Evolutionary conservation across 2,329 filamentous ascomycete genomes (phyloP).

Genomic region (Ascomycota sp.): DNA sequence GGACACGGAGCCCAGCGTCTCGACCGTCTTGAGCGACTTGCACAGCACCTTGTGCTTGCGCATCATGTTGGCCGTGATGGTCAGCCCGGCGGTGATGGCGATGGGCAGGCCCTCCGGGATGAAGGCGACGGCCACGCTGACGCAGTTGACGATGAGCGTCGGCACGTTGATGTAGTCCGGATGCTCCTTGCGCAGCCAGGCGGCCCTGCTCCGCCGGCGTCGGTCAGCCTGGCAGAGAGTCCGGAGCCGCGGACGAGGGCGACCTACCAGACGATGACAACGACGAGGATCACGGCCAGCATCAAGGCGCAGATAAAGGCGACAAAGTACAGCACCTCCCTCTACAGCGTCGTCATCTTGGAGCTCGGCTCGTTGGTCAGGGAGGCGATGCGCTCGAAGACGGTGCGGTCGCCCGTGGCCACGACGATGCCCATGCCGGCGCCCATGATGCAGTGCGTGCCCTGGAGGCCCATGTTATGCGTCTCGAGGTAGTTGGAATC

Average conservation of each 20-base stretch:
- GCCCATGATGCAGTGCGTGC: conserved; percentile 59
- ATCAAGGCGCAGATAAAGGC: conserved; percentile 48
- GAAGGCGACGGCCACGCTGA: conserved; percentile 53
- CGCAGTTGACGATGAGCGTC: conserved; percentile 51
- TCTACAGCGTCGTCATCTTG: conserved; percentile 48
- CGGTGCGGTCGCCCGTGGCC: conserved; percentile 49
- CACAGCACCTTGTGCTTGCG: conserved; percentile 56
- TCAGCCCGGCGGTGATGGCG: conserved; percentile 48
- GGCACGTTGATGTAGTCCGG: conserved; percentile 54
- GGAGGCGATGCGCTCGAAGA: conserved; percentile 58
- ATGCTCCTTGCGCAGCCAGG: conserved; percentile 46
- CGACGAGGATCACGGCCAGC: conserved; percentile 40
- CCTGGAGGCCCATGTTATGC: conserved; percentile 54
- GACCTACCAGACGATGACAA: conserved; percentile 45
- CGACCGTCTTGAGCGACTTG: conserved; percentile 62
- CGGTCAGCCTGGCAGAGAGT: too few species aligned
- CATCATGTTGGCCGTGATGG: conserved; percentile 61
- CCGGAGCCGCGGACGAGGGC: too few species aligned
- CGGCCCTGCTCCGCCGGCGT: conserved; percentile 41
- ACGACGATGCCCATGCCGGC: conserved; percentile 47
- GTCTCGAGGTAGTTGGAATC: conserved; percentile 62
- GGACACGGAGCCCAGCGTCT: conserved; percentile 53
- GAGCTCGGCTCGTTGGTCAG: conserved; percentile 49
- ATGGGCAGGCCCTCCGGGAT: conserved; percentile 58
- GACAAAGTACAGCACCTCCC: conserved; percentile 55